phyloP scores from a whole-genome alignment of 768 basidiomycete genomes.

The Lactifluus rugatus region DNA sequence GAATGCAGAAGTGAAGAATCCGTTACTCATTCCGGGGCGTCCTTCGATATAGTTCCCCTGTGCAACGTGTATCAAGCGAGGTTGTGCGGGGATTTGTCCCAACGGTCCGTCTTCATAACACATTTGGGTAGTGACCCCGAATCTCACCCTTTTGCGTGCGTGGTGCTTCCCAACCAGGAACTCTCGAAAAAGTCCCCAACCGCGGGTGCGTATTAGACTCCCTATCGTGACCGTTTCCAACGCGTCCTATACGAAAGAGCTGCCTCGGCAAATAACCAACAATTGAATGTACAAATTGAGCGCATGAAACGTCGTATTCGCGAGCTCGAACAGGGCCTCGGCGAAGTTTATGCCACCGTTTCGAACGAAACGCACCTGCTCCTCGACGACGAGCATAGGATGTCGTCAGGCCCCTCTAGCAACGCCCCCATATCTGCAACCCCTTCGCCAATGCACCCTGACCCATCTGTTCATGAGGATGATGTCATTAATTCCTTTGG shows the following conservation, averaged over 20 bases:
- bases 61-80: conserved; percentile 66
- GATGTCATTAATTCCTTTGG: conserved; percentile 42
- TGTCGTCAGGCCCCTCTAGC: background rate
- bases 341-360: conserved; percentile 15
- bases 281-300: conserved; percentile 30
- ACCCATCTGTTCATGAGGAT: conserved; percentile 23
- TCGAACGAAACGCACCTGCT: conserved; percentile 14
- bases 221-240: background rate
- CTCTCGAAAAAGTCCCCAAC: conserved; percentile 44
- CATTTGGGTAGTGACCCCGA: background rate
- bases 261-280: conserved; percentile 58
- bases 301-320: conserved; percentile 16
- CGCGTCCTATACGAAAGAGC: conserved; percentile 28
- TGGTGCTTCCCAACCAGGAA: conserved; percentile 30
- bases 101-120: conserved; percentile 37
- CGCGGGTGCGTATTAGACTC: conserved; percentile 33
- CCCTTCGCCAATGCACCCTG: background rate
- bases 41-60: conserved; percentile 49
- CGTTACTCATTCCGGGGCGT: background rate
- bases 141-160: background rate
- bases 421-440: background rate
- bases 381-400: background rate
- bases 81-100: conserved; percentile 70
- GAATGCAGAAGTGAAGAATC: background rate
- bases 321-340: conserved; percentile 16